These are phyloP conservation scores for Effrenium voratum DNA, from an alignment of 73 alveolate genomes.

Conservation along the genomic window DNA sequence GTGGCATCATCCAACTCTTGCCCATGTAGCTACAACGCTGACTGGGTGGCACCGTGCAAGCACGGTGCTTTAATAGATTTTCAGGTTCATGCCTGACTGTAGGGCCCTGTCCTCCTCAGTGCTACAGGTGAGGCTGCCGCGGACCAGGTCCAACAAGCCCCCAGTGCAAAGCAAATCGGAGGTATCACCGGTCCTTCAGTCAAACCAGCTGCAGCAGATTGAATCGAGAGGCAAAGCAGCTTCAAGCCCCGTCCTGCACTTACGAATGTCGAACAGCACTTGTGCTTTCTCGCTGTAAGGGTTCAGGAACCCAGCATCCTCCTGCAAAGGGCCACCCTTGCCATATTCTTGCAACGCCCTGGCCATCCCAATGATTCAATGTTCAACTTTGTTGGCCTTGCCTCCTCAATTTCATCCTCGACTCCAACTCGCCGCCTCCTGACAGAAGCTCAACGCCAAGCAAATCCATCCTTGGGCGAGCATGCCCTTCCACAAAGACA, in stretches of 20 bases:
- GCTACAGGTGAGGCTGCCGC: constrained; percentile 93
- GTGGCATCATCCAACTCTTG: too few relatives aligned
- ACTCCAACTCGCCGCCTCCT: not conserved
- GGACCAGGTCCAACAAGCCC: constrained; percentile 91
- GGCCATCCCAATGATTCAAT: not conserved
- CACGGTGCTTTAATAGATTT: not conserved
- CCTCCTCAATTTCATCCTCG: not conserved
- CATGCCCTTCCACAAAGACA: not conserved
- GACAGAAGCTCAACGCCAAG: not conserved
- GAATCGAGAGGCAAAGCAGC: too few relatives aligned
- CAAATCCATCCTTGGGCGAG: not conserved
- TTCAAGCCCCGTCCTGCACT: constrained; percentile 83
- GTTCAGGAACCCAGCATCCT: constrained; percentile 26
- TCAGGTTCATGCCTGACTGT: not conserved
- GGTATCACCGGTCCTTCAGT: constrained; percentile 63
- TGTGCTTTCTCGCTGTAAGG: constrained; percentile 84
- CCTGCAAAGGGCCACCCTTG: too few relatives aligned
- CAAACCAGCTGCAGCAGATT: too few relatives aligned
- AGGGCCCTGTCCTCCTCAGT: constrained; percentile 83
- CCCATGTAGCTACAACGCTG: too few relatives aligned
- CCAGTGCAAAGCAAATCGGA: constrained; percentile 91
- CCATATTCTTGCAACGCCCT: too few relatives aligned
- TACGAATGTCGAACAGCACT: constrained; percentile 89
- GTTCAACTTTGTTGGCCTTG: not conserved
- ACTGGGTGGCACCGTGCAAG: too few relatives aligned